Percentiles rank a stretch among this genome's conserved stretches.
Evolutionary conservation across 306 rosid species (phyloP).

Genomic region (Erythrophleum fordii): DNA sequence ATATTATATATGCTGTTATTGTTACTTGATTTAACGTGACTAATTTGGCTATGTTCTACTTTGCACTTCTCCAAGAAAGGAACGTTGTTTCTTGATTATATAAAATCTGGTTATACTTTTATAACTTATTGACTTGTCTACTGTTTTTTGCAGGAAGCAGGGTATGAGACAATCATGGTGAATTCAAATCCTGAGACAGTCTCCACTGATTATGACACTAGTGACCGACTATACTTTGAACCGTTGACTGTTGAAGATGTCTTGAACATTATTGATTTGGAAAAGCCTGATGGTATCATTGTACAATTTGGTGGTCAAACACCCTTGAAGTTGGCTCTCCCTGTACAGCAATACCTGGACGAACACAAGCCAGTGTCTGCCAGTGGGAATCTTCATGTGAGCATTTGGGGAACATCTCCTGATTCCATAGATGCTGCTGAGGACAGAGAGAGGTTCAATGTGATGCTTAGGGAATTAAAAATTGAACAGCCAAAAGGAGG

Average conservation of each 20-base stretch:
- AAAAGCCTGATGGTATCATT: slow-evolving; percentile 96
- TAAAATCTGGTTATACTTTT: not conserved
- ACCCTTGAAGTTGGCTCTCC: slow-evolving; percentile 88
- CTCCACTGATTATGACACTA: slow-evolving; percentile 95
- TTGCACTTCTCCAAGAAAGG: slow-evolving; percentile 16
- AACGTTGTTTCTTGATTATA: slow-evolving; percentile 4
- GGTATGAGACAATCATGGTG: slow-evolving; percentile 97
- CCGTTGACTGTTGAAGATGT: slow-evolving; percentile 92
- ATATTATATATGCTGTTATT: not conserved
- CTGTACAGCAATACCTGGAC: slow-evolving; percentile 80
- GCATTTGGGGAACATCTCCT: slow-evolving; percentile 98
- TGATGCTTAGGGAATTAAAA: slow-evolving; percentile 72
- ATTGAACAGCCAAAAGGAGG: slow-evolving; percentile 99
- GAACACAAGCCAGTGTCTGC: slow-evolving; percentile 75
- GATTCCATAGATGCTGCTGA: slow-evolving; percentile 96
- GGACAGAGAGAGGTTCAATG: slow-evolving; percentile 95
- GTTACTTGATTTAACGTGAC: slow-evolving; percentile 11
- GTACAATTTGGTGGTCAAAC: slow-evolving; percentile 99
- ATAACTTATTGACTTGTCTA: slow-evolving; percentile 8
- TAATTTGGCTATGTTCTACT: not conserved
- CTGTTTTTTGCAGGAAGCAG: slow-evolving; percentile 74
- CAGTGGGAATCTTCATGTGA: slow-evolving; percentile 67
- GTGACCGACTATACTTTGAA: slow-evolving; percentile 95
- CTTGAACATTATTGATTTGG: slow-evolving; percentile 84
- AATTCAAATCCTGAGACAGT: slow-evolving; percentile 98